phyloP scores from a whole-genome alignment of 169 alveolate genomes.

The Perkinsus marinus region DNA sequence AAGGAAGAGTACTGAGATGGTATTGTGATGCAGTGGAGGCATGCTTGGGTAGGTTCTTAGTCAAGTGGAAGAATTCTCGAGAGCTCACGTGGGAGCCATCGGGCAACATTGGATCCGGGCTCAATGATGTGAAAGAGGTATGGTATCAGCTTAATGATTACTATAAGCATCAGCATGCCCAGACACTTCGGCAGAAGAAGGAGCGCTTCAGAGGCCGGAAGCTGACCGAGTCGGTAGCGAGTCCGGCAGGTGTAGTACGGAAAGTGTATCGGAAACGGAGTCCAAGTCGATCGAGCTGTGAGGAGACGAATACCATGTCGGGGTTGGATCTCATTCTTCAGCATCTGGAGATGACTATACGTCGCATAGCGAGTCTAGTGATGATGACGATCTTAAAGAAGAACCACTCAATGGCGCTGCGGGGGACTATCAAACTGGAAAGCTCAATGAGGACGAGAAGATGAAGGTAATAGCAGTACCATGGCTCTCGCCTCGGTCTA shows the following conservation, averaged over 20 bases:
- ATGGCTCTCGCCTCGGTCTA: no score
- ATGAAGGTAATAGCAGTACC: neutral
- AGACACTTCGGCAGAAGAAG: neutral
- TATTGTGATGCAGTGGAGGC: neutral
- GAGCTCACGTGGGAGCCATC: neutral
- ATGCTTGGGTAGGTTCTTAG: neutral
- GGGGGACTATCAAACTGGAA: neutral
- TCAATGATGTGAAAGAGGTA: neutral
- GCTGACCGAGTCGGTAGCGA: neutral
- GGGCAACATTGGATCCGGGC: neutral
- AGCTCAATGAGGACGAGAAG: neutral
- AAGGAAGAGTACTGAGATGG: neutral
- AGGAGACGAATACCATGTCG: neutral
- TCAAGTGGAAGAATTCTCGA: neutral
- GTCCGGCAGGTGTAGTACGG: neutral
- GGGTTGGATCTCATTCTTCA: neutral
- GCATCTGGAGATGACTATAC: neutral
- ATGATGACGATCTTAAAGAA: neutral
- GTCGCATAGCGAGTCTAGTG: neutral
- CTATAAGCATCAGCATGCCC: neutral
- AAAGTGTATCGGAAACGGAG: neutral
- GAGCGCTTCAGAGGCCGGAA: neutral
- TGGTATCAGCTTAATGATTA: neutral
- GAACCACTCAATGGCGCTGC: neutral
- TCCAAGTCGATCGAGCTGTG: neutral